Evolutionary conservation across 176 grass and related monocot genomes (phyloP), one percentile per base, ranked within the genome.

Genomic region (Microstegium vimineum): DNA sequence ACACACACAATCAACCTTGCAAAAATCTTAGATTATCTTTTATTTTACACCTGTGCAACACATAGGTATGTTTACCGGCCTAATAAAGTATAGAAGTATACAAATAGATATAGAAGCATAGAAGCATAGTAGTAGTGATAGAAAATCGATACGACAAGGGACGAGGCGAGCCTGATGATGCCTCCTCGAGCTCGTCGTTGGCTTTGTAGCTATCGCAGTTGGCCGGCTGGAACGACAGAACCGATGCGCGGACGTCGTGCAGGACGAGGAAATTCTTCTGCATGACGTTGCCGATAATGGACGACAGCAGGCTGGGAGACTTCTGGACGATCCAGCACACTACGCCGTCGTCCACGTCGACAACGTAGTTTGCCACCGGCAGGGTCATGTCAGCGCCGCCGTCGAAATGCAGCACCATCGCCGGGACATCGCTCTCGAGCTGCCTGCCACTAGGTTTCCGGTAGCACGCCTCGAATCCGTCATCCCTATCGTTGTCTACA

Each of bases 401-500:
- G 56, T 43, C 8, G 57, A 63, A 77, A 22, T 22, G 57, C n/a
- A 77, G 74, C 74, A 62, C 56, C 52, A 62, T 59, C 13, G n/a
- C 1, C n/a, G 74, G 74, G 2, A 77, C 1, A 1, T 12, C 33
- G n/a, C n/a, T n/a, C 1, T 10, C 17, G 35, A 12, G 4, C 2
- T n/a, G 12, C 1, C 7, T 1, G 5, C 1, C 1, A n/a, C n/a
- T n/a, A 0, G 23, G 1, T 11, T 27, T 2, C 16, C 2, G 3
- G 69, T 31, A 73, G 26, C 69, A 73, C 3, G 42, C 42, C 7
- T 73, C 26, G 42, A 20, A 49, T 0, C 69, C 69, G 6, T n/a
- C n/a, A n/a, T 0, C 15, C 6, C 0, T 73, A 3, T 5, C 25
- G 0, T 14, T 1, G 0, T 14, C 3, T 2, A 8, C 8, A 25